phyloP scores from a whole-genome alignment of 495 filamentous ascomycete species.

The Sabuloglossum arenarium region DNA sequence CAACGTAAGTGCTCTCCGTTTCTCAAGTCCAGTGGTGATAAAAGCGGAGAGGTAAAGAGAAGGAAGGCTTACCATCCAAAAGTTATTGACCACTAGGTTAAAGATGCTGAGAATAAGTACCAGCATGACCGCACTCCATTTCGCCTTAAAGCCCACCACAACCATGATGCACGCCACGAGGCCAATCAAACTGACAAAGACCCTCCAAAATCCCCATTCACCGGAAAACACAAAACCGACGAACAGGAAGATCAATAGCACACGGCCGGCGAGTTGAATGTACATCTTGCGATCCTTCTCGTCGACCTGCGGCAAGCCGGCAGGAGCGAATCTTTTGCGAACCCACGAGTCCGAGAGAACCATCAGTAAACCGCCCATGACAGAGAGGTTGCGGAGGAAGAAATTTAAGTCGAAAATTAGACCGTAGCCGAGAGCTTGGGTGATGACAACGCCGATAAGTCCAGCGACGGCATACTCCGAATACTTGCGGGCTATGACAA shows the following conservation, averaged over 20 bases:
- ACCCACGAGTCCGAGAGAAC: constrained; percentile 96
- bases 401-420: constrained; percentile 99
- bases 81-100: constrained; percentile 96
- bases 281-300: constrained; percentile 99
- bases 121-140: constrained; percentile 86
- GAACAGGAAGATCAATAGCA: constrained; percentile 95
- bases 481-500: constrained; percentile 81
- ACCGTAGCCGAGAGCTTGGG: constrained; percentile 93
- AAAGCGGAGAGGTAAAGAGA: neutral
- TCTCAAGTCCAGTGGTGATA: neutral
- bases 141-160: constrained; percentile 97
- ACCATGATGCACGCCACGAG: constrained; percentile 94
- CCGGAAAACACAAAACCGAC: constrained; percentile 90
- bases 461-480: constrained; percentile 82
- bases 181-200: constrained; percentile 64
- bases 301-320: constrained; percentile 77
- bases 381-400: constrained; percentile 94
- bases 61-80: constrained; percentile 68
- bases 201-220: constrained; percentile 69
- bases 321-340: constrained; percentile 89
- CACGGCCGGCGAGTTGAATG: constrained; percentile 88
- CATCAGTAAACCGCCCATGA: constrained; percentile 93
- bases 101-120: constrained; percentile 91
- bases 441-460: constrained; percentile 74
- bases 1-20: neutral